Evolutionary conservation across 352 stramenopile genomes (phyloP), one percentile per base, ranked within the genome.

Genomic region (Pythium periplocum): DNA sequence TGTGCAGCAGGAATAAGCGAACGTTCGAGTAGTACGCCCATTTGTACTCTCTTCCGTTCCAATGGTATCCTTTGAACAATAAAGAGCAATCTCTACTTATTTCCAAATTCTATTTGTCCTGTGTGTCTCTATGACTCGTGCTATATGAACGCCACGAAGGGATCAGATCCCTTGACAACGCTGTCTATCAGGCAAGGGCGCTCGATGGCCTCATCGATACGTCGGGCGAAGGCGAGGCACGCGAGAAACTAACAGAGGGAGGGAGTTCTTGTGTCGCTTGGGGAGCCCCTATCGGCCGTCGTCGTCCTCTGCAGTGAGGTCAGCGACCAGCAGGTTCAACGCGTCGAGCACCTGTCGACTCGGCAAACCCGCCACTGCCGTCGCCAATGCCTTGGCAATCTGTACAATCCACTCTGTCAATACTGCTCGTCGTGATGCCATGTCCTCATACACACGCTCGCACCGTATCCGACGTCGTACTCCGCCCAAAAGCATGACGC

Each of bases 1-100:
- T 47, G 83, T 95, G 68, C 68, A 87, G 66, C 71, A 90, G 75
- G 85, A 96, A 73, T 93, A 91, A 84, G 64, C 34, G 47, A 6
- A 69, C 49, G 30, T 62, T 40, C 62, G 26, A 50, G 33, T 64
- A 57, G 62, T 53, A 64, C 55, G 68, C 66, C 56, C 40, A 55
- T 62, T 34, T 61, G 38, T 65, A 49, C 45, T 43, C 34, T 45
- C 61, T 35, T 38, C 57, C 47, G 54, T 60, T 51, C 61, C 62
- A 58, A 69, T 61, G 61, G 71, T 74, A 62, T 79, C 67, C 62
- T 75, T 68, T 66, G 65, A 66, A 71, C 51, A 61, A 56, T 30
- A 66, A 72, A 86, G 75, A 70, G 80, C 82, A 71, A 76, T 61
- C 57, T 56, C 65, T 62, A 26, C 17, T 26, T 26, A 26, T 26